Evolutionary conservation across 257 asterid genomes (phyloP).

Genomic region (Gentiana straminea): DNA sequence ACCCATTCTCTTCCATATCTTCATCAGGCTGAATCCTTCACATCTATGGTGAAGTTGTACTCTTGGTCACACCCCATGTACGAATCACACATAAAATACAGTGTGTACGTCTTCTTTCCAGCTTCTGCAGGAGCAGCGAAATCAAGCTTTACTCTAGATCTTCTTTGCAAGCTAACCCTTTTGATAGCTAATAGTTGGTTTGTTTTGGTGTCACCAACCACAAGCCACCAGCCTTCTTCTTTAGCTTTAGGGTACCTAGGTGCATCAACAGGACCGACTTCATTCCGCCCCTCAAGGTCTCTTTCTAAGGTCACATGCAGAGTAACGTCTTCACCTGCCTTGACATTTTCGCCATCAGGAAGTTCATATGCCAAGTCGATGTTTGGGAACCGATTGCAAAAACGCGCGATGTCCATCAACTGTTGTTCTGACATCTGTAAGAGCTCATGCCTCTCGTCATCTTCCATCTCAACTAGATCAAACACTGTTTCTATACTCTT

Average conservation of each 20-base stretch:
- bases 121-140: constrained; percentile 23
- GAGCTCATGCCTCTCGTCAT: constrained; percentile 23
- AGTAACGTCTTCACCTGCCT: constrained; percentile 18
- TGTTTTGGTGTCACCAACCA: constrained; percentile 24
- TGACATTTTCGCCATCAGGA: constrained; percentile 10
- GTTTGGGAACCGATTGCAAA: constrained; percentile 25
- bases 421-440: constrained; percentile 23
- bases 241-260: constrained; percentile 26
- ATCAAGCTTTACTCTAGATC: constrained; percentile 17
- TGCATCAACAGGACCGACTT: constrained; percentile 27
- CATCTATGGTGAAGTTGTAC: constrained; percentile 16
- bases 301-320: constrained; percentile 22
- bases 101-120: constrained; percentile 18
- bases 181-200: constrained; percentile 24
- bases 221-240: constrained; percentile 35
- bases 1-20: constrained; percentile 1
- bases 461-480: constrained; percentile 30
- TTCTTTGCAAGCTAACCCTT: constrained; percentile 24
- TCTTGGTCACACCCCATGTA: constrained; percentile 27
- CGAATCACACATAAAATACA: constrained; percentile 26
- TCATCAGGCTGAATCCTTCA: constrained; percentile 9
- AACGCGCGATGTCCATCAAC: constrained; percentile 21
- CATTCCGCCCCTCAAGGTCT: constrained; percentile 22
- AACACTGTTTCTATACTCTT: constrained; percentile 23
- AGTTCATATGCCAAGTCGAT: constrained; percentile 23